Evolutionary conservation across 202 grass and related monocot genomes (phyloP), one percentile per base, ranked within the genome.

Genomic region (Schoenoplectus triqueter): DNA sequence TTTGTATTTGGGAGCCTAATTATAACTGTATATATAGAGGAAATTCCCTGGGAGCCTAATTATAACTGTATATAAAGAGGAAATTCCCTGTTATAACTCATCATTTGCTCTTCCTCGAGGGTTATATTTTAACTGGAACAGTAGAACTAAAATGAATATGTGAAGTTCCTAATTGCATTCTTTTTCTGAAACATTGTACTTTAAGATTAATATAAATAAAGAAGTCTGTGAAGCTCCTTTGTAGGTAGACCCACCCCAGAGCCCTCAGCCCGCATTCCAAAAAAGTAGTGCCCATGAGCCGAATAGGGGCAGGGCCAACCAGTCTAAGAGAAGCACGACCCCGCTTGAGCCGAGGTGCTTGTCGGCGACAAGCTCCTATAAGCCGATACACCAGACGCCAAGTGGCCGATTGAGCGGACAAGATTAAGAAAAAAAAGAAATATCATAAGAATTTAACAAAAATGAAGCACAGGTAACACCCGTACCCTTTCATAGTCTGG

Each of bases 401-500:
- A 31, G 31, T 31, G 31, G 31, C 31, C 31, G 31, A 31, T 31
- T 31, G 31, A 31, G 31, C 31, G 31, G 31, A 31, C 31, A 31
- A 31, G 31, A 31, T 31, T 31, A 31, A 31, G 31, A 31, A 31
- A 31, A 31, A 31, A 31, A 31, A 31, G 31, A 31, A 31, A 31
- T 31, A 31, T 31, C 31, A 31, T 31, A 54, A 49, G n/a, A 75
- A 21, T 81, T 20, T 5, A 40, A 64, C 85, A 47, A 44, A 64
- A 18, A 73, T 60, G 44, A 54, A 84, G 18, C 40, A 13, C 41
- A 60, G 6, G 1, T 52, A 1, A 47, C 66, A 69, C 69, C 81
- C 18, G 0, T 66, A 98, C 95, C 82, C 95, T 85, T 45, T 95
- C 95, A 80, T 95, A 95, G 57, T 98, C 95, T 69, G 95, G 95